phyloP scores from a whole-genome alignment of 2,329 filamentous ascomycete genomes.

The Trichoderma sp. region DNA sequence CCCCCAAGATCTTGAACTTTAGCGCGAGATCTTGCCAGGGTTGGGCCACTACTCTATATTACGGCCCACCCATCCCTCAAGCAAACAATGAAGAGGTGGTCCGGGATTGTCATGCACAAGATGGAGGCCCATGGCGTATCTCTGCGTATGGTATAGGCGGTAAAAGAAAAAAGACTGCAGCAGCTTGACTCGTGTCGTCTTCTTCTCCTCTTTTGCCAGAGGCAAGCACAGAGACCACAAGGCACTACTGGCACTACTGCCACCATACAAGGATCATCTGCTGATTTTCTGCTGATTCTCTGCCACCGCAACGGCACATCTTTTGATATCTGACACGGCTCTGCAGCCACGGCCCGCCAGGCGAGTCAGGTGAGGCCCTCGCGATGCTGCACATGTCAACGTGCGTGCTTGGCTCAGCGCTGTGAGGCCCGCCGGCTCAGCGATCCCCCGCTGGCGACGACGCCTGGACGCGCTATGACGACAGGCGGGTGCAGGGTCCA shows the following conservation, averaged over 20 bases:
- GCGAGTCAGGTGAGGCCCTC: constrained; percentile 17
- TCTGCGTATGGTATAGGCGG: no score
- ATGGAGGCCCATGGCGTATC: no score
- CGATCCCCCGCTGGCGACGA: not conserved
- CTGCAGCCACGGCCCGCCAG: not conserved
- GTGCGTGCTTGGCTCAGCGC: not conserved
- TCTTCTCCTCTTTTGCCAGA: not conserved
- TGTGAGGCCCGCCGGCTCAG: not conserved
- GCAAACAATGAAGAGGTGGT: not conserved
- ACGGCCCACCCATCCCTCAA: not conserved
- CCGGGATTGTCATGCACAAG: no score
- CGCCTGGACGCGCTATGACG: not conserved
- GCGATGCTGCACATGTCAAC: constrained; percentile 16
- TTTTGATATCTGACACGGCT: not conserved
- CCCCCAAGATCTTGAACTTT: constrained; percentile 11
- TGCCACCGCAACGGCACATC: not conserved
- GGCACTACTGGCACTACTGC: not conserved
- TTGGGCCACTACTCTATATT: not conserved
- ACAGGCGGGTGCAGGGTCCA: not conserved
- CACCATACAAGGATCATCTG: not conserved
- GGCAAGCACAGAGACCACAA: not conserved
- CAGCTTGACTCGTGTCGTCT: not conserved
- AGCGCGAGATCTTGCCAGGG: not conserved
- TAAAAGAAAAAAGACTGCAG: not conserved
- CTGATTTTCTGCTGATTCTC: not conserved